Evolutionary conservation across 164 flowering plant species (phyloP), one percentile per base, ranked within the genome.

Genomic region (Stephania yunnanensis): DNA sequence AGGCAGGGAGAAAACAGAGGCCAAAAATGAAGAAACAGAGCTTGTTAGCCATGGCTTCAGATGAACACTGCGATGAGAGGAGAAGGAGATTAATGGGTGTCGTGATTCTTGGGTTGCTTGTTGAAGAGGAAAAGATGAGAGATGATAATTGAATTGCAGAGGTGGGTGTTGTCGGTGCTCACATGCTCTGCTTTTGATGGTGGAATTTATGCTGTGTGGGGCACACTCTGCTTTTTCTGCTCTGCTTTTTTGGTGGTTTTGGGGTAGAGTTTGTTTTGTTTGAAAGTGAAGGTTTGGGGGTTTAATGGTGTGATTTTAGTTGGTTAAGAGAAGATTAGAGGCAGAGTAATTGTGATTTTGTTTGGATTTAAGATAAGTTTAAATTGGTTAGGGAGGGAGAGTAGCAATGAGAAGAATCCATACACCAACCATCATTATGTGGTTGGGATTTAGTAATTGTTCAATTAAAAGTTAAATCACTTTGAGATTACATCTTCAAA

Each of bases 1-100:
- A 30, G 29, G 87, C 65, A 30, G 90, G 85, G 15, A 88, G 81
- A 48, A 87, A 70, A 55, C 82, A 84, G 53, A 89, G 84, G n/a
- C 83, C 87, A 2, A 86, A 7, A 42, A 87, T 42, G 46, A 85
- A 7, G 71, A 82, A 15, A 36, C 42, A 36, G 8, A 79, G 2
- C 69, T 69, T 36, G 42, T 36, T 86, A 9, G 85, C 89, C 89
- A 87, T 87, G 67, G 76, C 22, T 50, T 25, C n/a, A 15, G 61
- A 25, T 9, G 68, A n/a, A 64, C 20, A 12, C 53, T 8, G 53
- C 3, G 2, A 36, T 25, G 13, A 66, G 36, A 70, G 44, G 29
- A 36, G 1, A 42, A 42, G 20, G 36, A 30, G 69, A 66, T 66
- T 25, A 66, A 36, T 36, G 42, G 42, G 42, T 36, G 3, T 36